Base-by-base conservation (phyloP, 345 rosid species). In the Atalantia buxifolia region DNA sequence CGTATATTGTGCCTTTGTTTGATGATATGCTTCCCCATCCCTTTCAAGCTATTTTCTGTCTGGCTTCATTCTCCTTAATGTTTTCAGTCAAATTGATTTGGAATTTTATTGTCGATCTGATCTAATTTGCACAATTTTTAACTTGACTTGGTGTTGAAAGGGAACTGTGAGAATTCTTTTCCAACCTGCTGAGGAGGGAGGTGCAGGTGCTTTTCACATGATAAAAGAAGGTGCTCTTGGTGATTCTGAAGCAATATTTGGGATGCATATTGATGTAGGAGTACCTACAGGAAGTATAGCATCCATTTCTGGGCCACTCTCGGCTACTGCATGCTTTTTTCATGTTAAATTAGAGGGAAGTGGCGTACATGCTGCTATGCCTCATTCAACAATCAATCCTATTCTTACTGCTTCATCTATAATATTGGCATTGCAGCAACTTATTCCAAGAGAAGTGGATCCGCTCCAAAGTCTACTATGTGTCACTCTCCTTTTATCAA, bases 171-270 rank as follows among this genome's bases (percentile, higher is more conserved):
- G 94, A 78, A 93, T 93, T 76, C 86, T 95, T 69, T 95, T 93
- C 86, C 97, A 95, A 79, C 98, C 96, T 13, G 99, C 96, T 9
- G 97, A 95, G 84, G 97, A 95, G 82, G 93, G 92, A 67, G 97
- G 97, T 60, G 97, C 96, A 0, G 99, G 99, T 83, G 99, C 98
- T 33, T 83, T 84, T 68, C 84, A 80, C 22, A 91, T 95, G 99
- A 86, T 95, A 75, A 81, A 81, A 78, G 96, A 93, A n/a, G 93
- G 97, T 21, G 96, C 97, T 24, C 84, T 95, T 63, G 96, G 98
- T 82, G 89, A 91, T 28, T 86, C 98, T 22, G 93, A 90, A 90
- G 97, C 91, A 24, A 90, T 95, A 81, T 95, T 91, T 89, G 96
- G 89, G 25, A 90, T 92, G 95, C 99, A 95, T 65, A 67, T 87